Base-by-base conservation (phyloP, 805 yeast species). In the Candida ascalaphidarum region DNA sequence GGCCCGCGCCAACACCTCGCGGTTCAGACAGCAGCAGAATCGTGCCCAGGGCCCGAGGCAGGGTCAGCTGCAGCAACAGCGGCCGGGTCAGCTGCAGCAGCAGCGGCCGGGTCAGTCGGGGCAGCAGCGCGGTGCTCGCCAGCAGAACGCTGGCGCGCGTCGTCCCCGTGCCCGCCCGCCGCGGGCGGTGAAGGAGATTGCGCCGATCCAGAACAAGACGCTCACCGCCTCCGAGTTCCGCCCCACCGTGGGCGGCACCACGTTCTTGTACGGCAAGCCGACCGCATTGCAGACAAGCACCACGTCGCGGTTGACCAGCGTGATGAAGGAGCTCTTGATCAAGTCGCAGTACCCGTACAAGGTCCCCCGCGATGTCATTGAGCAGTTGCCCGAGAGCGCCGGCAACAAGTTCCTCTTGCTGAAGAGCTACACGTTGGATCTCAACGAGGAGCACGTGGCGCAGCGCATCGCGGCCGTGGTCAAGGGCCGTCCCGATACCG, bases 291-390 rank as follows among this genome's bases (percentile, higher is more conserved):
- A 48, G 34, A 33, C 55, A 5, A 33, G 50, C 19, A 31, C 48
- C 8, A 35, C 51, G 12, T 43, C 61, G 7, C 48, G 68, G 37
- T 51, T 61, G 8, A 61, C 66, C 2, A 56, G 66, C 25, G 51
- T 63, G 26, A 48, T 64, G 30, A 63, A 63, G 43, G 52, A 55
- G 22, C 41, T 51, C 17, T 52, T 63, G 36, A 33, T 57, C 27
- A 46, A 46, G 24, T 58, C 67, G 12, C 55, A 60, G 26, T 63
- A 61, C 40, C 69, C 69, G 4, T 63, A 50, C 45, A 41, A 43
- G 33, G 43, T 62, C 33, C 67, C 69, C 13, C 48, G 40, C 33
- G 26, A 48, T 8, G 40, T 61, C 22, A 46, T 62, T 22, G 53
- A 55, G 17, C 26, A 32, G 23, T 21, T 41, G 26, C 4, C 47